phyloP scores from a whole-genome alignment of 768 basidiomycete genomes.

The Auricularia auricula-judae region DNA sequence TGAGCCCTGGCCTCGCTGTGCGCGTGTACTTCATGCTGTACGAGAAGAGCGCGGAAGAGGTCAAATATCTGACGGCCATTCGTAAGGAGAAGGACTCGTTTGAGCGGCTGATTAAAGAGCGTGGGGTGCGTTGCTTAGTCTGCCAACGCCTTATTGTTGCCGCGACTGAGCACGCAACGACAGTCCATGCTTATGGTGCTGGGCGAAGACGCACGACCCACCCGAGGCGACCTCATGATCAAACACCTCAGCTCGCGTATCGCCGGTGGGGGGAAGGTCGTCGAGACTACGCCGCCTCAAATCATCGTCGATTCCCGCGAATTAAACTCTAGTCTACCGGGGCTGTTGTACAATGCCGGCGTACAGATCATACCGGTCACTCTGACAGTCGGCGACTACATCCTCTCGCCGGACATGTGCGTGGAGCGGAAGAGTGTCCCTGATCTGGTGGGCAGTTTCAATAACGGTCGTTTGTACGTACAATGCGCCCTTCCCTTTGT shows the following conservation, averaged over 20 bases:
- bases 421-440: constrained; percentile 93
- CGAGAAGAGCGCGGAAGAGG: constrained; percentile 85
- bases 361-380: constrained; percentile 83
- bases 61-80: constrained; percentile 83
- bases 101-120: constrained; percentile 83
- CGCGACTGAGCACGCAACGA: neutral
- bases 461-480: constrained; percentile 82
- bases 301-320: constrained; percentile 96
- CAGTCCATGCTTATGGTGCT: constrained; percentile 89
- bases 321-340: constrained; percentile 87
- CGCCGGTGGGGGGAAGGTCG: constrained; percentile 71
- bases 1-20: constrained; percentile 70
- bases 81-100: constrained; percentile 91
- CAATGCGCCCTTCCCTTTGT: neutral
- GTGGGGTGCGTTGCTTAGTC: constrained; percentile 50
- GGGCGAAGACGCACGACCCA: constrained; percentile 41
- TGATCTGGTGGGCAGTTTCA: constrained; percentile 88
- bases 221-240: constrained; percentile 46
- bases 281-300: constrained; percentile 53
- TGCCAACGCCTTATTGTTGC: neutral
- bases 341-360: constrained; percentile 72
- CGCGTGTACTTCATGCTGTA: constrained; percentile 97
- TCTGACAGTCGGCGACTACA: constrained; percentile 91
- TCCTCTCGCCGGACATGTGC: constrained; percentile 88
- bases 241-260: constrained; percentile 76